These are phyloP conservation scores for Penicillium ochrochloron DNA, from an alignment of 495 filamentous ascomycete species.

Conservation along the genomic window DNA sequence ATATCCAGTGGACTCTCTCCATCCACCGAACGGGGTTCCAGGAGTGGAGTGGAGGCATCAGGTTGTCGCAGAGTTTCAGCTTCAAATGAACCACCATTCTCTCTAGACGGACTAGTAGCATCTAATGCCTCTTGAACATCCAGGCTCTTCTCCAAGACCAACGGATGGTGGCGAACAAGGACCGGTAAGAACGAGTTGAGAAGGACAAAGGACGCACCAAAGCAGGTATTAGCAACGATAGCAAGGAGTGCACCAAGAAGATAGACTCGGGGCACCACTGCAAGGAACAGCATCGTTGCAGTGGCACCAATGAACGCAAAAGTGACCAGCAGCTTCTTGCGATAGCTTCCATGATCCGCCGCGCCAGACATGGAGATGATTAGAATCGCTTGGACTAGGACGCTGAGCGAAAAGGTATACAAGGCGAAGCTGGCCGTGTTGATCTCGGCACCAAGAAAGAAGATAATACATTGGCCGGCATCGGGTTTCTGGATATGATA, in stretches of 20 bases:
- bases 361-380: conserved; percentile 96
- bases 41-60: conserved; percentile 45
- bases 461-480: conserved; percentile 78
- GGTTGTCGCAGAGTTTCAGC: background rate
- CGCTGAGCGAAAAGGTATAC: conserved; percentile 95
- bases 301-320: conserved; percentile 84
- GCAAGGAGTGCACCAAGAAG: conserved; percentile 81
- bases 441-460: conserved; percentile 80
- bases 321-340: conserved; percentile 80
- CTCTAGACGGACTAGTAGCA: conserved; percentile 6
- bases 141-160: conserved; percentile 27
- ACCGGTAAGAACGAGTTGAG: conserved; percentile 84
- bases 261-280: conserved; percentile 73
- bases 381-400: conserved; percentile 82
- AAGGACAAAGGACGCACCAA: conserved; percentile 84
- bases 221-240: conserved; percentile 87
- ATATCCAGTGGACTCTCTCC: conserved; percentile 20
- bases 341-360: conserved; percentile 92
- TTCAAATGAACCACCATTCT: conserved; percentile 34
- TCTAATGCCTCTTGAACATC: background rate
- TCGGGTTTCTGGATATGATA: conserved; percentile 37
- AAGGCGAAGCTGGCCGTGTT: conserved; percentile 98
- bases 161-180: conserved; percentile 77
- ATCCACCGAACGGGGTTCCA: conserved; percentile 18
- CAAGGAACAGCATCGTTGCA: conserved; percentile 87